Evolutionary conservation across 306 rosid species (phyloP), one percentile per base, ranked within the genome.

Genomic region (Malus asiatica): DNA sequence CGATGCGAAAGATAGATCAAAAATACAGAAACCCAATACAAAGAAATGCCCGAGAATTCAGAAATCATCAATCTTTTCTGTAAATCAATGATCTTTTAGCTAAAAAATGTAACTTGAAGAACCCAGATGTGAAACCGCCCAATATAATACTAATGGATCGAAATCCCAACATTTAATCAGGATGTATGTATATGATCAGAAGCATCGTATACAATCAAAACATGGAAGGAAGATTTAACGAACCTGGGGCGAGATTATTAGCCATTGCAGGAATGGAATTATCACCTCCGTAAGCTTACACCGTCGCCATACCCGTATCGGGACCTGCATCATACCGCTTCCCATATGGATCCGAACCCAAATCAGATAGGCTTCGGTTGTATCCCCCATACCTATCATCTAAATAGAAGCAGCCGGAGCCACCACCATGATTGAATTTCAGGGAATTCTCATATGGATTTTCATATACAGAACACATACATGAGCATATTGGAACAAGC

Each of bases 261-360:
- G 90, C 91, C 97, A 92, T 92, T 71, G 45, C 23, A 42, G 25
- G 57, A 52, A 46, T 35, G 70, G 22, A 80, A 42, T 91, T 93
- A 5, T 90, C 87, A 27, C 98, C 98, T 75, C 84, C 76, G 63
- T 93, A 93, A 58, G 94, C 93, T 81, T 83, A 91, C 93, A 1
- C 97, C 93, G 30, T 93, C 94, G 4, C 89, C 91, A n/a, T 80
- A 87, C 27, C 88, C 0, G 88, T 89, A 35, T 84, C 84, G 11
- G 79, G 79, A 19, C 82, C 84, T 42, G 82, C 73, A 8, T 83
- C 89, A 27, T 84, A 82, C 9, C 88, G 78, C 93, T 85, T 90
- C 32, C 87, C 88, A 9, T 86, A 88, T 25, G 29, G 75, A 71
- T 90, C 90, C 1, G 90, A 68, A 68, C 94, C 96, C 46, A 81